phyloP scores from a whole-genome alignment of 352 stramenopile genomes.

The Pythium oligandrum region DNA sequence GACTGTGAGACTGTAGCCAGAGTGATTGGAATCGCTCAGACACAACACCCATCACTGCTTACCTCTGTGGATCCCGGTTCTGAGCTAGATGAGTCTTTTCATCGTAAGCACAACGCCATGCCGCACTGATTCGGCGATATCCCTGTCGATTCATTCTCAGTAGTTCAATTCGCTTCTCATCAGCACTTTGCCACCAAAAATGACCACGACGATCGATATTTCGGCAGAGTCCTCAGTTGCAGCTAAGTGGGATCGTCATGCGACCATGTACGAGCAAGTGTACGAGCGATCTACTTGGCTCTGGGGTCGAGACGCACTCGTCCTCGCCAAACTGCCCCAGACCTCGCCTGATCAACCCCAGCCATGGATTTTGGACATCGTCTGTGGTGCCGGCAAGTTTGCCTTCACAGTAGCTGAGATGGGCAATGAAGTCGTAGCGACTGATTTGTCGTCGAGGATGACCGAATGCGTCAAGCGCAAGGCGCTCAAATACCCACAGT shows the following conservation, averaged over 20 bases:
- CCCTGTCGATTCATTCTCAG: no score
- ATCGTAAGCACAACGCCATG: no score
- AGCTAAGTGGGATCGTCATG: neutral
- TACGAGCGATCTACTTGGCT: neutral
- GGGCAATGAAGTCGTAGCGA: conserved; percentile 9
- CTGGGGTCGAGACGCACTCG: neutral
- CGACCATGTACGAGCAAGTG: neutral
- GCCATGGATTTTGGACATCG: conserved; percentile 6
- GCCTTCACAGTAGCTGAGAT: conserved; percentile 6
- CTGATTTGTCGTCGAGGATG: conserved; percentile 9
- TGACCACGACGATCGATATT: no score
- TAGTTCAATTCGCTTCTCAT: no score
- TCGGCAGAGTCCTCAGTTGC: no score
- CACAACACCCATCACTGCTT: no score
- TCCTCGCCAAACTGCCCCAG: neutral
- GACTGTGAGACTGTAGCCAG: no score
- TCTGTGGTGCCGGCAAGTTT: conserved; percentile 7
- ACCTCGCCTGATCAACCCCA: neutral
- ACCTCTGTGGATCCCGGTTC: no score
- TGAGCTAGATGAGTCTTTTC: no score
- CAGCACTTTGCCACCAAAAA: no score
- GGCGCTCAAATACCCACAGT: neutral
- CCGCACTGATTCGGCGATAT: no score
- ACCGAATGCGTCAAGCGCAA: conserved; percentile 1
- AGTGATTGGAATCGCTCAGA: no score